These are phyloP conservation scores for Decorospora gaudefroyi DNA, from an alignment of 2,329 filamentous ascomycete species.

Conservation along the genomic window DNA sequence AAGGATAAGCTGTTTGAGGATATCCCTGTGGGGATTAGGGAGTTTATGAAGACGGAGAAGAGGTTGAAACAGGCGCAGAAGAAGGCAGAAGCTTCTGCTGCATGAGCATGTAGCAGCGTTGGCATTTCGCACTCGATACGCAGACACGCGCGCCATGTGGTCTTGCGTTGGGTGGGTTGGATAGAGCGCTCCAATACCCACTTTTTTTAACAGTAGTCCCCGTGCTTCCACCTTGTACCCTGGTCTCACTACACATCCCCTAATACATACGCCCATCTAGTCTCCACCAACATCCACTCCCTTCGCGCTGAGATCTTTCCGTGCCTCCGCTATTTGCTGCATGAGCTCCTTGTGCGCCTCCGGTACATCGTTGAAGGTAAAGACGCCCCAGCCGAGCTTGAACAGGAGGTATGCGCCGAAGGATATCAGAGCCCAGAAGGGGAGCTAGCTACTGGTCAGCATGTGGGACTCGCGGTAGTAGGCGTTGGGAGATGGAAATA, in stretches of 20 bases:
- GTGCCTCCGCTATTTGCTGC: constrained; percentile 77
- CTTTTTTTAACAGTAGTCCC: too few species aligned
- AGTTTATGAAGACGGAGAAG: constrained; percentile 98
- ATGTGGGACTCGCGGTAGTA: neutral
- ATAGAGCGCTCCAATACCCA: constrained; percentile 17
- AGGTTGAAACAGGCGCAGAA: constrained; percentile 75
- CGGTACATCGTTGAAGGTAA: constrained; percentile 96
- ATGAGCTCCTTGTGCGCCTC: constrained; percentile 88
- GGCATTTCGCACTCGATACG: neutral
- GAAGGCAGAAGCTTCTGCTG: constrained; percentile 55
- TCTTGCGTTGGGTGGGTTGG: constrained; percentile 3
- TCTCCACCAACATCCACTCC: constrained; percentile 77
- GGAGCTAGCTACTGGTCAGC: constrained; percentile 63
- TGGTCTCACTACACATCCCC: constrained; percentile 7
- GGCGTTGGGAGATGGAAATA: neutral
- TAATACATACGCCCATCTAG: constrained; percentile 7
- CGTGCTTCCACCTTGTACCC: constrained; percentile 7
- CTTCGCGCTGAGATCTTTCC: constrained; percentile 70
- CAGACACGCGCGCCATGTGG: neutral
- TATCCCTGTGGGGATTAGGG: constrained; percentile 88
- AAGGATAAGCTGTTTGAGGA: constrained; percentile 73
- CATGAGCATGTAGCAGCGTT: neutral
- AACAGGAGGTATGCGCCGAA: constrained; percentile 92
- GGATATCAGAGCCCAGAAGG: constrained; percentile 88
- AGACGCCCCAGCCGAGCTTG: constrained; percentile 87